A percentile compares a stretch with the other conserved stretches of the same genome.
These are phyloP conservation scores for Trichoderma koningiopsis DNA, from an alignment of 2,329 filamentous ascomycete species.

Conservation along the genomic window DNA sequence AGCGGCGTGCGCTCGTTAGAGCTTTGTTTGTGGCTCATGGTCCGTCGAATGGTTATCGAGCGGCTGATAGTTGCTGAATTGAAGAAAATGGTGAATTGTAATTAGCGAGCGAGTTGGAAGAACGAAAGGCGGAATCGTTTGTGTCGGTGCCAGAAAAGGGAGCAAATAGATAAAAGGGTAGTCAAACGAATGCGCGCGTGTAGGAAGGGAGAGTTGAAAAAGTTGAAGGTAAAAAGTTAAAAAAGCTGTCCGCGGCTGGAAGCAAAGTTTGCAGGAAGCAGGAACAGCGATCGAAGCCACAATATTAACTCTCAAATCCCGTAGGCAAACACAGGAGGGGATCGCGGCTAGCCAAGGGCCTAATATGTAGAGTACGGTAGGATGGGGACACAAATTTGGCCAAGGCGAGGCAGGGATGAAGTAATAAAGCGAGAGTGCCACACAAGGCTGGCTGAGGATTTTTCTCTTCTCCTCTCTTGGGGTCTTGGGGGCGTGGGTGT, in stretches of 20 bases:
- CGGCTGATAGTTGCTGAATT: not conserved
- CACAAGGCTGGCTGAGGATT: constrained; percentile 4
- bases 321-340: not conserved
- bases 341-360: not conserved
- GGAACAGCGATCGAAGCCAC: constrained; percentile 12
- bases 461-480: not conserved
- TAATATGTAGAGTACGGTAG: not conserved
- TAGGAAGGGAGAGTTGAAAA: constrained; percentile 7
- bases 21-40: constrained; percentile 18
- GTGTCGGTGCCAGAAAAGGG: not conserved
- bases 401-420: constrained; percentile 17
- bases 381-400: not conserved
- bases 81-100: not conserved
- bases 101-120: not conserved
- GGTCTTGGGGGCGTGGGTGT: not conserved
- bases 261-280: not conserved
- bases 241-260: not conserved
- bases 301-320: not conserved
- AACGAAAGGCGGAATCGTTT: not conserved
- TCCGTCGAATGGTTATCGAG: constrained; percentile 3
- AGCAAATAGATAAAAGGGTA: not conserved
- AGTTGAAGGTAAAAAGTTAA: not conserved
- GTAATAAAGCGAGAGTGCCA: not conserved
- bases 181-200: not conserved
- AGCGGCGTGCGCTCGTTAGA: constrained; percentile 47